These are phyloP conservation scores for Camellia sinensis DNA, from an alignment of 148 eudicot species.

Conservation along the genomic window DNA sequence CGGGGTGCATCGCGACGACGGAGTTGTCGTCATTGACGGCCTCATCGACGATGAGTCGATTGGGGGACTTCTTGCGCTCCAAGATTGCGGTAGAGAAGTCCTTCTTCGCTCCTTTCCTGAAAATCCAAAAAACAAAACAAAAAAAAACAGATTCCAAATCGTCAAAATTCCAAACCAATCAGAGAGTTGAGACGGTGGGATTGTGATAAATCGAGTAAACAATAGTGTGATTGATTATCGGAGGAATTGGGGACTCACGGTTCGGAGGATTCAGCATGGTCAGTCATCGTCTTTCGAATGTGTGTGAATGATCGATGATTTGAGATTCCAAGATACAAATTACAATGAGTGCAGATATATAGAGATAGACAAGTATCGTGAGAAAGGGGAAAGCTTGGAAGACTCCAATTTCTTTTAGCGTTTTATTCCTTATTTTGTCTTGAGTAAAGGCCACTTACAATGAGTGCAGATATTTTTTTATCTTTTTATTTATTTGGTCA, in stretches of 20 bases:
- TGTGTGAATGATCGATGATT: background rate
- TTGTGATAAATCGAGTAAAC: background rate
- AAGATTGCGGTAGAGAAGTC: conserved; percentile 24
- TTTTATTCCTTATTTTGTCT: too few species aligned
- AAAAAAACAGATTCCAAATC: background rate
- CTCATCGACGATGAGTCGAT: conserved; percentile 28
- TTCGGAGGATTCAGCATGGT: conserved; percentile 11
- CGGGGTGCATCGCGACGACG: conserved; percentile 24
- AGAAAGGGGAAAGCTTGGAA: too few species aligned
- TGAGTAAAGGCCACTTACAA: too few species aligned
- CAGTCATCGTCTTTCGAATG: background rate
- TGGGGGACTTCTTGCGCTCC: conserved; percentile 26
- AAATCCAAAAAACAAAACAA: background rate
- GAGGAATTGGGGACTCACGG: background rate
- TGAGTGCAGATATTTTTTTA: too few species aligned
- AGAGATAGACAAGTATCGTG: background rate
- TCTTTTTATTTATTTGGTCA: too few species aligned
- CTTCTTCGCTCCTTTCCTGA: conserved; percentile 16
- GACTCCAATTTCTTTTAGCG: too few species aligned
- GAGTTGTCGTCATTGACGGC: conserved; percentile 33
- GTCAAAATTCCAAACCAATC: background rate
- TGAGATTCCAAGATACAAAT: background rate
- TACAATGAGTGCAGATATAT: background rate
- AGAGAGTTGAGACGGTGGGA: background rate
- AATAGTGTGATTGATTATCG: background rate